Percentiles rank a stretch among this genome's conserved stretches.
Evolutionary conservation across 2,329 filamentous ascomycete species (phyloP).

Genomic region (Aspergillus japonicus): DNA sequence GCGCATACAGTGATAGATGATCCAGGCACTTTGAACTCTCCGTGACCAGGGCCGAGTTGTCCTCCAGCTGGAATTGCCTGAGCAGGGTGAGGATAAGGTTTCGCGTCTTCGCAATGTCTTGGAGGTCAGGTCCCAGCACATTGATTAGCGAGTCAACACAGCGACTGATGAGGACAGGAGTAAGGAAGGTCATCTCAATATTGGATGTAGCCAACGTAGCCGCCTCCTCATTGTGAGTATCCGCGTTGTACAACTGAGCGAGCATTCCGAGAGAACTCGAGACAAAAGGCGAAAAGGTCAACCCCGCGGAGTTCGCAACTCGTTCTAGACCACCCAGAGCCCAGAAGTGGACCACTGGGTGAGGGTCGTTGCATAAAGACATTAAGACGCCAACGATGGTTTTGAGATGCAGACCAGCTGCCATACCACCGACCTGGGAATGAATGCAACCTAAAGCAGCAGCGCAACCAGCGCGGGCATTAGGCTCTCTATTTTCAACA

Average conservation of each 20-base stretch:
- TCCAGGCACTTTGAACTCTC: conserved; percentile 82
- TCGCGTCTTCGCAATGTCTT: conserved; percentile 86
- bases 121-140: conserved; percentile 89
- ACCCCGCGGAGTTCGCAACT: conserved; percentile 85
- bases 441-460: conserved; percentile 92
- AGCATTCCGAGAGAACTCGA: conserved; percentile 90
- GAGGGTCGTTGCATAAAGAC: conserved; percentile 92
- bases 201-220: conserved; percentile 81
- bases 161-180: conserved; percentile 76
- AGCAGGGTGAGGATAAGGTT: conserved; percentile 88
- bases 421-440: conserved; percentile 94
- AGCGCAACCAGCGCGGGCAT: conserved; percentile 88
- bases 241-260: conserved; percentile 85
- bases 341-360: conserved; percentile 95
- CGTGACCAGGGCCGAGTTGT: conserved; percentile 67
- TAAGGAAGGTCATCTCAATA: conserved; percentile 79
- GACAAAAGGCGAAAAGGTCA: conserved; percentile 89
- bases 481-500: conserved; percentile 88
- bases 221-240: conserved; percentile 86
- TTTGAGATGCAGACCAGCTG: conserved; percentile 91
- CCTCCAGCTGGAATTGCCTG: conserved; percentile 74
- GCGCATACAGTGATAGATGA: conserved; percentile 87
- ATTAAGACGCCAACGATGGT: conserved; percentile 98
- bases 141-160: conserved; percentile 96
- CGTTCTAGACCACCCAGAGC: conserved; percentile 83